Evolutionary conservation across 2,329 filamentous ascomycete genomes (phyloP).

Genomic region (Aspergillus sp.): DNA sequence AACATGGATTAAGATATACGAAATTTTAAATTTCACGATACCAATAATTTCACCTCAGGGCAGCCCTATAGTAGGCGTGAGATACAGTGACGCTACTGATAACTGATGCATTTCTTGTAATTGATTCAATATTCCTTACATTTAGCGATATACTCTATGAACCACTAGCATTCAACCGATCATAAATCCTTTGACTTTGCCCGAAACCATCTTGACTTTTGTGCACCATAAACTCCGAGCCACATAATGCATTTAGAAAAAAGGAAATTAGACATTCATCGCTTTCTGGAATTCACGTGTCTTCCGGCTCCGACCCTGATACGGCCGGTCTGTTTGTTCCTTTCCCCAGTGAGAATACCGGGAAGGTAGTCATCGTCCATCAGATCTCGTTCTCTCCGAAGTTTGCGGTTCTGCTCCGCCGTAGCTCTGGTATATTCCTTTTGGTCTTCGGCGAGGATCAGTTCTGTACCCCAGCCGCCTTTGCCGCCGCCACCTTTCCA

Average conservation of each 20-base stretch:
- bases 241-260: slow-evolving; percentile 16
- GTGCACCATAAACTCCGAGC: slow-evolving; percentile 22
- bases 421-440: slow-evolving; percentile 77
- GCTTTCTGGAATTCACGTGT: slow-evolving; percentile 76
- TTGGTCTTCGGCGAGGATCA: slow-evolving; percentile 92
- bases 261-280: slow-evolving; percentile 21
- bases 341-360: slow-evolving; percentile 76
- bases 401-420: slow-evolving; percentile 60
- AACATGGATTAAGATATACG: slow-evolving; percentile 28
- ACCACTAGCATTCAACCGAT: neutral
- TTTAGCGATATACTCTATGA: slow-evolving; percentile 13
- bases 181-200: slow-evolving; percentile 14
- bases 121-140: slow-evolving; percentile 10
- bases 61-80: neutral
- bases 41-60: slow-evolving; percentile 1
- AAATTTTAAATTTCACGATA: slow-evolving; percentile 17
- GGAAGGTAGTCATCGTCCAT: slow-evolving; percentile 97
- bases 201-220: slow-evolving; percentile 19
- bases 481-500: slow-evolving; percentile 70
- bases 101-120: neutral
- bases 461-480: slow-evolving; percentile 77
- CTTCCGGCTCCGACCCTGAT: slow-evolving; percentile 81
- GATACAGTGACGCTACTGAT: neutral
- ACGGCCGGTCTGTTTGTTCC: slow-evolving; percentile 64
- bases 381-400: slow-evolving; percentile 69